Evolutionary conservation across 2,329 filamentous ascomycete species (phyloP).

Genomic region (Phaeosphaeria sp.): DNA sequence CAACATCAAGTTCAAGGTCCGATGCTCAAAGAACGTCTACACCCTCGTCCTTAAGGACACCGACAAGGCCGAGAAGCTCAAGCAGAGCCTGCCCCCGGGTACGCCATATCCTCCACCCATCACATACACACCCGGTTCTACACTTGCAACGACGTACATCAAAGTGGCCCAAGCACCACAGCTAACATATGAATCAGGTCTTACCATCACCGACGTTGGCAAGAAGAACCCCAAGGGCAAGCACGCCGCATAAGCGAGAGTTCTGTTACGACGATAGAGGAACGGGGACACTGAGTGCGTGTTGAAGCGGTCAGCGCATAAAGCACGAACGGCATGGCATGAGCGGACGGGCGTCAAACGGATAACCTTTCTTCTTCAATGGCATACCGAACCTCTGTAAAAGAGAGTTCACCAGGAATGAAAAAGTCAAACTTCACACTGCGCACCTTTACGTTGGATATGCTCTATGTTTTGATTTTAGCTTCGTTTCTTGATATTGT

Average conservation of each 20-base stretch:
- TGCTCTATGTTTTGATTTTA: neutral
- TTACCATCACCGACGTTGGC: conserved; percentile 65
- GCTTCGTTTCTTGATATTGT: neutral
- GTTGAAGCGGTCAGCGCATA: conserved; percentile 13
- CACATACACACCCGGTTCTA: neutral
- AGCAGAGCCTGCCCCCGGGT: conserved; percentile 98
- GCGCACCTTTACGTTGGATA: neutral
- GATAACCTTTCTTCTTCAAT: conserved; percentile 41
- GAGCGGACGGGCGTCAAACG: conserved; percentile 39
- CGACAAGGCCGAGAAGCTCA: conserved; percentile 99
- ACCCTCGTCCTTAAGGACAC: conserved; percentile 97
- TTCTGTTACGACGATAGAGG: conserved; percentile 8
- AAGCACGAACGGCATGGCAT: conserved; percentile 30
- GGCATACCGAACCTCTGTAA: conserved; percentile 35
- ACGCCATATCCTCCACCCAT: conserved; percentile 52
- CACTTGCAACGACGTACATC: neutral
- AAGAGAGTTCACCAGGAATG: conserved; percentile 35
- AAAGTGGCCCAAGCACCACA: neutral
- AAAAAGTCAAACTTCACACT: conserved; percentile 37
- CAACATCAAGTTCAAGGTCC: conserved; percentile 99
- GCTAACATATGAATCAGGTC: conserved; percentile 51
- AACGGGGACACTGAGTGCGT: conserved; percentile 10
- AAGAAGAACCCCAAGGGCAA: conserved; percentile 69
- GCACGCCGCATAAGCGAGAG: conserved; percentile 44
- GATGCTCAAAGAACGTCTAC: conserved; percentile 95